Evolutionary conservation across 352 stramenopile species (phyloP).

Genomic region (Elongisporangium senticosum): DNA sequence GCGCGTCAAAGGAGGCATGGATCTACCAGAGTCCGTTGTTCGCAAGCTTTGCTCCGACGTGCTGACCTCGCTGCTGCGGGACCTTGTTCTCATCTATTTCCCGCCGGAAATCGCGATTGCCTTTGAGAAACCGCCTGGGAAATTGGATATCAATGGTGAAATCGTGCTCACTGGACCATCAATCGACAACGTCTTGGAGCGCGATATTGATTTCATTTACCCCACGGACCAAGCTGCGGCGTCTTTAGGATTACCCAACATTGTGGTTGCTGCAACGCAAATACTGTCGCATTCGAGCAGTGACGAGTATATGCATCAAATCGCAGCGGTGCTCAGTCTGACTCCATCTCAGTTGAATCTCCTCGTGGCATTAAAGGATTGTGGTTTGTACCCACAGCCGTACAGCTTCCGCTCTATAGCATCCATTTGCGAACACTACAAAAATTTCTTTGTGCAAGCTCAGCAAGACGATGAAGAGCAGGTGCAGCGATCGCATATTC

Average conservation of each 20-base stretch:
- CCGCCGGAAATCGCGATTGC: conserved; percentile 50
- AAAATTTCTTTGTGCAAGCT: conserved; percentile 40
- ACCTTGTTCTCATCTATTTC: conserved; percentile 60
- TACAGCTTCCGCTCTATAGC: conserved; percentile 46
- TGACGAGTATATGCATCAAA: conserved; percentile 42
- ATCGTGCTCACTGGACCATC: conserved; percentile 41
- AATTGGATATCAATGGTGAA: conserved; percentile 53
- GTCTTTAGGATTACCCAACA: background rate
- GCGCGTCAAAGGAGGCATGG: conserved; percentile 58
- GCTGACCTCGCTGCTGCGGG: conserved; percentile 50
- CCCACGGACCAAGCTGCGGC: conserved; percentile 1
- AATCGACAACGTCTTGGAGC: conserved; percentile 63
- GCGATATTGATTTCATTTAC: conserved; percentile 24
- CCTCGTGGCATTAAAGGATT: conserved; percentile 47
- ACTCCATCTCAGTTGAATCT: conserved; percentile 60
- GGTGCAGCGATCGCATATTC: conserved; percentile 21
- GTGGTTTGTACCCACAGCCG: conserved; percentile 29
- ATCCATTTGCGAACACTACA: conserved; percentile 59
- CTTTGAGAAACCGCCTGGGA: conserved; percentile 48
- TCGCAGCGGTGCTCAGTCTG: conserved; percentile 40
- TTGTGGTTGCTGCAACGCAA: conserved; percentile 27
- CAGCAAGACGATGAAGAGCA: conserved; percentile 27
- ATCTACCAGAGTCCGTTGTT: conserved; percentile 61
- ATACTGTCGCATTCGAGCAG: conserved; percentile 31
- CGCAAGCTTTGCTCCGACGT: conserved; percentile 69